These are phyloP conservation scores for Taiozyma onychis DNA, from an alignment of 1,139 yeast genomes.

Conservation along the genomic window DNA sequence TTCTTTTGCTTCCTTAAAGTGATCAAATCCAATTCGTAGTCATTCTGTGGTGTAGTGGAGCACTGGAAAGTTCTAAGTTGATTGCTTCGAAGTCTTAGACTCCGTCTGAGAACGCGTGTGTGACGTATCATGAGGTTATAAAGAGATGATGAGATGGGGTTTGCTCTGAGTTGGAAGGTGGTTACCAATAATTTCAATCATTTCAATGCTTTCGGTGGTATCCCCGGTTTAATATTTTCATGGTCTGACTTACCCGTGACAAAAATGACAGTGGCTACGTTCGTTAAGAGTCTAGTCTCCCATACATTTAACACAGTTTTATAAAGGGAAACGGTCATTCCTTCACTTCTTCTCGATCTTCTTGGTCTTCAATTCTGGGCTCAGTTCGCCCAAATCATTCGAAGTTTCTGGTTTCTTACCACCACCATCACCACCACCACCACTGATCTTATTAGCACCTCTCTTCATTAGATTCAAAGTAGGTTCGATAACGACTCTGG, in stretches of 20 bases:
- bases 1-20: conserved; percentile 10
- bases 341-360: background rate
- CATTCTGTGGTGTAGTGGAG: conserved; percentile 1
- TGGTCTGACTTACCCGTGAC: no score
- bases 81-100: background rate
- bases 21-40: conserved; percentile 15
- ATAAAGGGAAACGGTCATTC: no score
- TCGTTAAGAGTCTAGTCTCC: no score
- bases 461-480: conserved; percentile 12
- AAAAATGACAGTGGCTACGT: no score
- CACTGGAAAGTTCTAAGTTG: background rate
- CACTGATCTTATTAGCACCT: conserved; percentile 1
- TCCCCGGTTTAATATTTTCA: no score
- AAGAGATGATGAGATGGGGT: background rate
- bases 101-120: background rate
- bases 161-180: no score
- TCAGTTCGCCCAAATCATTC: conserved; percentile 15
- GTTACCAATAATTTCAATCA: no score
- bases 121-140: background rate
- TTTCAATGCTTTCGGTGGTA: no score
- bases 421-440: conserved; percentile 23
- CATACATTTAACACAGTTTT: no score
- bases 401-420: conserved; percentile 15
- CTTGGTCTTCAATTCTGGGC: conserved; percentile 19
- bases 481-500: conserved; percentile 54